Conservation (phyloP, 495 filamentous ascomycete species). For the Podospora pseudopauciseta region DNA sequence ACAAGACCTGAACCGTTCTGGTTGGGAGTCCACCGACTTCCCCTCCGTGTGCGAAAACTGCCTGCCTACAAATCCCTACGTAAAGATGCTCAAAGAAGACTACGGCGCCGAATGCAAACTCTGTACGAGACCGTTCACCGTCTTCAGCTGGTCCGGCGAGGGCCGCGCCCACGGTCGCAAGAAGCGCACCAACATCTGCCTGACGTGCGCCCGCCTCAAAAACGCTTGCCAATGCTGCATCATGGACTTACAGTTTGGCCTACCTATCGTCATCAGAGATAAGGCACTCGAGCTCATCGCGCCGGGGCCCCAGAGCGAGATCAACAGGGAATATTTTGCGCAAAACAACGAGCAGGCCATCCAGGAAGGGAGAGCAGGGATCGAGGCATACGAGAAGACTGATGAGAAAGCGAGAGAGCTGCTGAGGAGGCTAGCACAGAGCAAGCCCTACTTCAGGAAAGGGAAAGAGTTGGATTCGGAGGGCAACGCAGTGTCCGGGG, state of each 20-base stretch:
- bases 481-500: conserved; percentile 40
- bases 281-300: conserved; percentile 97
- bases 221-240: conserved; percentile 99
- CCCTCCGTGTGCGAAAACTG: conserved; percentile 68
- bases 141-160: conserved; percentile 90
- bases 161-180: conserved; percentile 73
- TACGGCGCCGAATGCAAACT: conserved; percentile 78
- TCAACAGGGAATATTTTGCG: conserved; percentile 96
- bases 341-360: conserved; percentile 95
- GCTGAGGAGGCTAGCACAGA: conserved; percentile 77
- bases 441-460: conserved; percentile 91
- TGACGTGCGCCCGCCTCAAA: conserved; percentile 92
- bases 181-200: conserved; percentile 85
- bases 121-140: conserved; percentile 92
- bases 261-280: conserved; percentile 90
- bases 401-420: conserved; percentile 94
- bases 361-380: conserved; percentile 75
- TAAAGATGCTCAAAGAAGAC: conserved; percentile 98
- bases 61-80: conserved; percentile 93
- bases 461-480: conserved; percentile 62
- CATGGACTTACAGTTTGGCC: conserved; percentile 91
- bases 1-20: conserved; percentile 92
- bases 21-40: conserved; percentile 90
- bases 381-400: conserved; percentile 89
- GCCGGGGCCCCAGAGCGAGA: conserved; percentile 80